A percentile compares a stretch with the other conserved stretches of the same genome.
Conservation (phyloP, 306 rosid genomes). For the Arachis hypogaea region DNA sequence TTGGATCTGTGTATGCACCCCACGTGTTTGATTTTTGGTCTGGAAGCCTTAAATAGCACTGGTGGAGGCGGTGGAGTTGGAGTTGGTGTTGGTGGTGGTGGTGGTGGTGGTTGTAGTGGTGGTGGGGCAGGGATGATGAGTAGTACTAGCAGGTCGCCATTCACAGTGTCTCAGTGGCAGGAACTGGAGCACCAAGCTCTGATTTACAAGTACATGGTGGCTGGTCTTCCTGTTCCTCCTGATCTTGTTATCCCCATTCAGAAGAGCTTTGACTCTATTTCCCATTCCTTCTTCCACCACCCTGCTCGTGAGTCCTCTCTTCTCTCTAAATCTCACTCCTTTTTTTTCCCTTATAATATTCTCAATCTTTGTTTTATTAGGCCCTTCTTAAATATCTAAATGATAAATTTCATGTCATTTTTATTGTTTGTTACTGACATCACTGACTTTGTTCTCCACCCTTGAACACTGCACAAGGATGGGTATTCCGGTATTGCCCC, state of each 20-base stretch:
- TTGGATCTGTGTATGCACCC: background rate
- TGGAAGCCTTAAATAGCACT: background rate
- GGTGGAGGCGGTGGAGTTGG: background rate
- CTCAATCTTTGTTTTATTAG: background rate
- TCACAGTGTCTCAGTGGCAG: constrained; percentile 70
- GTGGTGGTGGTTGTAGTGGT: background rate
- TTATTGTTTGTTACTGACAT: background rate
- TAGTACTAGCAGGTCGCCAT: constrained; percentile 45
- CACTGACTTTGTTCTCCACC: background rate
- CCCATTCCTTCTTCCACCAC: constrained; percentile 59
- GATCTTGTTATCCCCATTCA: constrained; percentile 68
- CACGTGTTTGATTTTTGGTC: background rate
- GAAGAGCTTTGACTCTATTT: constrained; percentile 60
- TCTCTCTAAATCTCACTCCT: background rate
- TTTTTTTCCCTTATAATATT: background rate
- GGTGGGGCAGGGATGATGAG: constrained; percentile 14
- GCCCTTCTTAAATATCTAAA: background rate
- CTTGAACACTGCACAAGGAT: background rate
- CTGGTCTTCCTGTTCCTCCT: constrained; percentile 69
- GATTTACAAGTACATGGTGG: constrained; percentile 66
- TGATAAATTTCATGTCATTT: background rate
- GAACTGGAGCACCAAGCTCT: constrained; percentile 69
- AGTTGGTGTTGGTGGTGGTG: background rate
- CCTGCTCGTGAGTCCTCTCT: constrained; percentile 51
- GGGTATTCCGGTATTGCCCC: background rate